These are phyloP conservation scores for Phyllosticta citrichinensis DNA, from an alignment of 2,329 filamentous ascomycete genomes.

Conservation along the genomic window DNA sequence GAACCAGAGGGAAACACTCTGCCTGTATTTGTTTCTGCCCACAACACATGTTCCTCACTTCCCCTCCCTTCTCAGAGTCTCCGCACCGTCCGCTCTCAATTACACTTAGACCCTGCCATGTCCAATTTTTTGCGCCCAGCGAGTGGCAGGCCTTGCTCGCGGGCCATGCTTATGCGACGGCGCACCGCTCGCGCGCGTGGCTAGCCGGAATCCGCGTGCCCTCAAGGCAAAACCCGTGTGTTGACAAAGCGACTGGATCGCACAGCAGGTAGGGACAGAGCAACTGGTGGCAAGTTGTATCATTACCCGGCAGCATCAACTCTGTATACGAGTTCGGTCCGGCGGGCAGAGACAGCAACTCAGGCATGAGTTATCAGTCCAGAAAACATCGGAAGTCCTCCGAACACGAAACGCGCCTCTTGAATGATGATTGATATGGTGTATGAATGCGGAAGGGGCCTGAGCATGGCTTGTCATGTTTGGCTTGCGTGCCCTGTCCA, in stretches of 20 bases:
- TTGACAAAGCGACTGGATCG: background rate
- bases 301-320: background rate
- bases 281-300: background rate
- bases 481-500: background rate
- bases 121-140: background rate
- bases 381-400: background rate
- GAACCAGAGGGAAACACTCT: background rate
- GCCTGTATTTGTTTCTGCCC: background rate
- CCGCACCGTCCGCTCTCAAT: background rate
- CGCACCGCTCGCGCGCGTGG: background rate
- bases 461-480: background rate
- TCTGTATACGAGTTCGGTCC: background rate
- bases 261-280: background rate
- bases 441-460: background rate
- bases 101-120: background rate
- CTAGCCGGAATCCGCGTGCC: background rate
- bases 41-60: background rate
- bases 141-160: background rate
- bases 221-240: background rate
- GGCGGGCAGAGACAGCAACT: background rate
- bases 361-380: background rate
- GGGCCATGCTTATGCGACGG: background rate
- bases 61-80: background rate
- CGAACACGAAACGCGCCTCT: background rate
- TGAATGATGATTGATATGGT: background rate